A percentile compares a stretch with the other conserved stretches of the same genome.
Conservation (phyloP, 192 early-diverging fungal genomes). For the Coemansia sp. region DNA sequence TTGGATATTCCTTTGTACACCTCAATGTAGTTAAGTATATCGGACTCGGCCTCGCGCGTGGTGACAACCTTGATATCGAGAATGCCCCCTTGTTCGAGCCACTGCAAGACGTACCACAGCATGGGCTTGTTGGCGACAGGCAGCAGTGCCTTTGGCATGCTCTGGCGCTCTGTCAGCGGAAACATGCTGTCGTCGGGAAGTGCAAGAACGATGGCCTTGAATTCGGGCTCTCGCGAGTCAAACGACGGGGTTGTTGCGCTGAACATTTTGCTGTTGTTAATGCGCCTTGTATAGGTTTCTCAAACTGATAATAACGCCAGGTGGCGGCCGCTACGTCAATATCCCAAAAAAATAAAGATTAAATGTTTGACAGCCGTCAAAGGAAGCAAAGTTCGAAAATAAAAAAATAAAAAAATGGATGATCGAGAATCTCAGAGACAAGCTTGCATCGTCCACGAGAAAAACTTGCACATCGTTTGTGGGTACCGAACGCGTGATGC, state of each 20-base stretch:
- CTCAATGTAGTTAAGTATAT: slow-evolving; percentile 54
- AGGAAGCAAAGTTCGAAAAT: too few relatives aligned
- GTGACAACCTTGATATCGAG: slow-evolving; percentile 75
- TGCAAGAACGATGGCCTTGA: slow-evolving; percentile 49
- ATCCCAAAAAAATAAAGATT: too few relatives aligned
- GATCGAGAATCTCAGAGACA: too few relatives aligned
- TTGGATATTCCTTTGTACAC: slow-evolving; percentile 60
- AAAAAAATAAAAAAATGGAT: too few relatives aligned
- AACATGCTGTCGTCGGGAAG: slow-evolving; percentile 57
- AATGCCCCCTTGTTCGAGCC: slow-evolving; percentile 87
- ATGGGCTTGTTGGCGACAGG: slow-evolving; percentile 95
- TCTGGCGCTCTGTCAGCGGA: slow-evolving; percentile 76
- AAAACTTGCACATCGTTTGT: too few relatives aligned
- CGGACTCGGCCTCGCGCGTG: slow-evolving; percentile 61
- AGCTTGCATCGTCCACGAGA: too few relatives aligned
- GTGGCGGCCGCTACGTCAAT: too few relatives aligned
- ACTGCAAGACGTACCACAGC: slow-evolving; percentile 89
- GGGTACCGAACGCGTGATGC: too few relatives aligned
- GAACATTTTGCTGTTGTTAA: slow-evolving; percentile 21
- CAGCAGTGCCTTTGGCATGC: slow-evolving; percentile 88
- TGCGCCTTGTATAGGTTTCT: not conserved
- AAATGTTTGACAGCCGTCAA: too few relatives aligned
- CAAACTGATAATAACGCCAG: not conserved
- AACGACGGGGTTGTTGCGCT: slow-evolving; percentile 26
- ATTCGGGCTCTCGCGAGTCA: slow-evolving; percentile 42